Percentiles rank a stretch among this genome's conserved stretches.
Conservation (phyloP, 176 grass and related monocot species). For the Leersia perrieri region DNA sequence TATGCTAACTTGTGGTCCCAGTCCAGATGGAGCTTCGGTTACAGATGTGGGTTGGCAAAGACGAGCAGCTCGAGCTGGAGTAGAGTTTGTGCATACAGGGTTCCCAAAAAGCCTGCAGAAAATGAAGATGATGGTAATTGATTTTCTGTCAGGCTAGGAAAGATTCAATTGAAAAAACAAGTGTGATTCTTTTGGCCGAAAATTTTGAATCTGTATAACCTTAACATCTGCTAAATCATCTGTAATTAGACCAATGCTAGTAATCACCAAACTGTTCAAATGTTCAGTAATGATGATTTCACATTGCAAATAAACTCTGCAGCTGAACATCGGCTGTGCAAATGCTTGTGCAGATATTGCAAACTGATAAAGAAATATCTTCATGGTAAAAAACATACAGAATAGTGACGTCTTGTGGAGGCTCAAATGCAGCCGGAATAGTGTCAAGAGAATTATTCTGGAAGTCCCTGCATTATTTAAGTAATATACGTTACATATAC, state of each 20-base stretch:
- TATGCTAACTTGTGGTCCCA: conserved; percentile 23
- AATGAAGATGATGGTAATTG: conserved; percentile 1
- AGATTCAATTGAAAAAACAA: not conserved
- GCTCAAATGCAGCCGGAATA: conserved; percentile 53
- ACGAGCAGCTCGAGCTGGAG: conserved; percentile 28
- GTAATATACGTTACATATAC: conserved; percentile 31
- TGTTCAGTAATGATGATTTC: not conserved
- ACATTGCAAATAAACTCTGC: not conserved
- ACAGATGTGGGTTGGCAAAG: conserved; percentile 51
- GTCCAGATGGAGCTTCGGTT: conserved; percentile 28
- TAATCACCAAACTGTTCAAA: conserved; percentile 6
- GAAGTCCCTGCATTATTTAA: conserved; percentile 68
- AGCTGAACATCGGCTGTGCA: not conserved
- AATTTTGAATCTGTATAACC: not conserved
- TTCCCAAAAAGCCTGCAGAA: conserved; percentile 78
- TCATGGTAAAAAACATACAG: conserved; percentile 59
- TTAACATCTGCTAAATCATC: conserved; percentile 3
- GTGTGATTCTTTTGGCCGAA: not conserved
- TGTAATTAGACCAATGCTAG: not conserved
- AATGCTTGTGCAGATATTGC: not conserved
- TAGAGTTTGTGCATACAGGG: conserved; percentile 58
- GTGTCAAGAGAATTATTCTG: conserved; percentile 71
- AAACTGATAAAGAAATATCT: conserved; percentile 19
- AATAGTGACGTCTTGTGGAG: conserved; percentile 55
- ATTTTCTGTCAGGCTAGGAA: conserved; percentile 1